Percentiles rank a stretch among this genome's conserved stretches.
Conservation (phyloP, 352 stramenopile species). For the Pythium grandisporangium region DNA sequence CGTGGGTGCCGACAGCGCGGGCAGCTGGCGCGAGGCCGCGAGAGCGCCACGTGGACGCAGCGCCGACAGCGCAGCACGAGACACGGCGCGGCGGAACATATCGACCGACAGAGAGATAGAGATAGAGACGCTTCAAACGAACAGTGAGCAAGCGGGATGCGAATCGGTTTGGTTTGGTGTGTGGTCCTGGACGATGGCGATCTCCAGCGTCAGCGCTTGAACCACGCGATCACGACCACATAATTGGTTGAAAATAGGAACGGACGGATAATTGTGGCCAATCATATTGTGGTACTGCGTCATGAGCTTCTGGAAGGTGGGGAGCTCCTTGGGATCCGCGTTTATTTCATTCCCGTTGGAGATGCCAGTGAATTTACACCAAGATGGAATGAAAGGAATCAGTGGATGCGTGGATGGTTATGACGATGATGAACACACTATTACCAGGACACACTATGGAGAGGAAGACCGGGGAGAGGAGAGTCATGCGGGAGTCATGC, state of each 20-base stretch:
- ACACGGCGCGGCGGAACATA: constrained; percentile 14
- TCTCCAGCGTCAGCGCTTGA: constrained; percentile 6
- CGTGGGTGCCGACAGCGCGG: constrained; percentile 4
- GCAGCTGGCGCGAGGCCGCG: constrained; percentile 11
- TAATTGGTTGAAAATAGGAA: constrained; percentile 8
- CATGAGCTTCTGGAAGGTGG: constrained; percentile 7
- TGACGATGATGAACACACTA: too few species aligned
- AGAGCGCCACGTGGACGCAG: constrained; percentile 14
- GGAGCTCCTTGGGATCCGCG: not conserved
- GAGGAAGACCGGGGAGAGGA: too few species aligned
- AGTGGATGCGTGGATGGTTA: too few species aligned
- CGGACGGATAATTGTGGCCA: not conserved
- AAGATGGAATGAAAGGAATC: not conserved
- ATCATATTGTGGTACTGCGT: not conserved
- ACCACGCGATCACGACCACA: constrained; percentile 4
- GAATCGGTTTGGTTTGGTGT: constrained; percentile 5
- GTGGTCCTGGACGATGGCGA: not conserved
- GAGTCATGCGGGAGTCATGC: too few species aligned
- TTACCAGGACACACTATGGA: too few species aligned
- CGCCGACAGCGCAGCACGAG: constrained; percentile 4
- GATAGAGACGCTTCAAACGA: not conserved
- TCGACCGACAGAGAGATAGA: not conserved
- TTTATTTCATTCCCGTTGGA: constrained; percentile 4
- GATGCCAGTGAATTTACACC: not conserved
- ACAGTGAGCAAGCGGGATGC: too few species aligned